Evolutionary conservation across 1,284 basidiomycete species (phyloP).

Genomic region (Naganishia albida): DNA sequence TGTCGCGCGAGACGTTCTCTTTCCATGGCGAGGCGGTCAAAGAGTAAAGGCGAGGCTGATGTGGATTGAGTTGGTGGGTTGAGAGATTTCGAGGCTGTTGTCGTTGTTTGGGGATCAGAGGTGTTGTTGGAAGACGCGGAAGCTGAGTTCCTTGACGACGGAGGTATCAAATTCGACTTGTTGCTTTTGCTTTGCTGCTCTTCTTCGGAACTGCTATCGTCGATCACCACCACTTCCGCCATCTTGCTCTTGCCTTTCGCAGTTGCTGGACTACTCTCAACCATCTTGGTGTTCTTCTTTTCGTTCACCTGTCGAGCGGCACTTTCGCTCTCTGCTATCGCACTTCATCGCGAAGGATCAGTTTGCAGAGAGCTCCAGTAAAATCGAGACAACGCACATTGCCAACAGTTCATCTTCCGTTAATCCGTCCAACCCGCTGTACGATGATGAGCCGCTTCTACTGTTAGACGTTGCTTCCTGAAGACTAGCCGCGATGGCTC

Average conservation of each 20-base stretch:
- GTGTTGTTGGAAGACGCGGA: background rate
- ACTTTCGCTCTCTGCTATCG: conserved; percentile 13
- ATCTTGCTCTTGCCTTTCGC: conserved; percentile 8
- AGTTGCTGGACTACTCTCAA: background rate
- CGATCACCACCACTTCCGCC: conserved; percentile 11
- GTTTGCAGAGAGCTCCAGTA: background rate
- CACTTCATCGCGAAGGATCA: background rate
- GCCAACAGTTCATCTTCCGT: conserved; percentile 26
- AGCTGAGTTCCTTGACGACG: background rate
- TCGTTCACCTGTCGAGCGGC: background rate
- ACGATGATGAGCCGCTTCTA: background rate
- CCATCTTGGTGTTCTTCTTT: background rate
- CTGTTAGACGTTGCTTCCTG: background rate
- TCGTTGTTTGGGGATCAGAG: background rate
- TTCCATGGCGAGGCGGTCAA: conserved; percentile 49
- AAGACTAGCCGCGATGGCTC: conserved; percentile 25
- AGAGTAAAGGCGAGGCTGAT: conserved; percentile 11
- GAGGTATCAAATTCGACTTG: background rate
- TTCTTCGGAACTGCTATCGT: conserved; percentile 20
- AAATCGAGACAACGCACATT: background rate
- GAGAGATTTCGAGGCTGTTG: background rate
- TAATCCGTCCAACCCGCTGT: background rate
- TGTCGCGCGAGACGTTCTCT: conserved; percentile 47
- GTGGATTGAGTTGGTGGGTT: background rate
- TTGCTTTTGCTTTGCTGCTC: conserved; percentile 2